Conservation (phyloP, 345 rosid genomes). For the Cardamine occulta region DNA sequence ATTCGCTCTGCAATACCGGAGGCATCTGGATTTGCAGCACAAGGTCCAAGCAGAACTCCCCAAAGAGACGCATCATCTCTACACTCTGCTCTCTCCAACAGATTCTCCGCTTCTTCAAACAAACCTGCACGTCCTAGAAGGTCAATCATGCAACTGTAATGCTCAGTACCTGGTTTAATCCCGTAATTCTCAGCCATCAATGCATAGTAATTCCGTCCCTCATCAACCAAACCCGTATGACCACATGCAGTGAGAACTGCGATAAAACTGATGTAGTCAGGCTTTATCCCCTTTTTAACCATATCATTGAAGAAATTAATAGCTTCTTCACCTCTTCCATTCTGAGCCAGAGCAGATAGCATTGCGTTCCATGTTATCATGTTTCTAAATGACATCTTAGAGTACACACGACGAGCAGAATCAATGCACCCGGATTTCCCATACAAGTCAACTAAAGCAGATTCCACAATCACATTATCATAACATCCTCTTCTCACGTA, state of each 20-base stretch:
- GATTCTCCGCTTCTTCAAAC: slow-evolving; percentile 75
- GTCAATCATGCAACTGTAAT: slow-evolving; percentile 88
- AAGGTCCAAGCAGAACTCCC: slow-evolving; percentile 91
- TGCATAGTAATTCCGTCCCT: slow-evolving; percentile 62
- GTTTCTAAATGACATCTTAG: slow-evolving; percentile 57
- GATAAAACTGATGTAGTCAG: slow-evolving; percentile 77
- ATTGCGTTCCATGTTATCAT: slow-evolving; percentile 89
- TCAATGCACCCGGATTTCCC: slow-evolving; percentile 83
- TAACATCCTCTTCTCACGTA: slow-evolving; percentile 75
- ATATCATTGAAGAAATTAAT: slow-evolving; percentile 62
- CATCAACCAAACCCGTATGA: slow-evolving; percentile 73
- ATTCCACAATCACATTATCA: slow-evolving; percentile 76
- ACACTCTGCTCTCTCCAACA: slow-evolving; percentile 67
- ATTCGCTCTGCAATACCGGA: slow-evolving; percentile 69
- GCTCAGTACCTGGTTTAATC: slow-evolving; percentile 77
- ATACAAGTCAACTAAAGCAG: slow-evolving; percentile 87
- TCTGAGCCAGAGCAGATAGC: slow-evolving; percentile 83
- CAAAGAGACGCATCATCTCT: slow-evolving; percentile 74
- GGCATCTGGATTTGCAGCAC: slow-evolving; percentile 55
- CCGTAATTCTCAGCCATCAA: slow-evolving; percentile 56
- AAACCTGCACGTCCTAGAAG: slow-evolving; percentile 89
- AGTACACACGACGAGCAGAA: slow-evolving; percentile 59
- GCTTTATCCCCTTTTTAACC: slow-evolving; percentile 59
- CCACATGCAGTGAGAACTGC: slow-evolving; percentile 89
- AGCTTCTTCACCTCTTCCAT: slow-evolving; percentile 78